Base-by-base conservation (phyloP, 192 early-diverging fungal genomes). In the Kickxella alabastrina region DNA sequence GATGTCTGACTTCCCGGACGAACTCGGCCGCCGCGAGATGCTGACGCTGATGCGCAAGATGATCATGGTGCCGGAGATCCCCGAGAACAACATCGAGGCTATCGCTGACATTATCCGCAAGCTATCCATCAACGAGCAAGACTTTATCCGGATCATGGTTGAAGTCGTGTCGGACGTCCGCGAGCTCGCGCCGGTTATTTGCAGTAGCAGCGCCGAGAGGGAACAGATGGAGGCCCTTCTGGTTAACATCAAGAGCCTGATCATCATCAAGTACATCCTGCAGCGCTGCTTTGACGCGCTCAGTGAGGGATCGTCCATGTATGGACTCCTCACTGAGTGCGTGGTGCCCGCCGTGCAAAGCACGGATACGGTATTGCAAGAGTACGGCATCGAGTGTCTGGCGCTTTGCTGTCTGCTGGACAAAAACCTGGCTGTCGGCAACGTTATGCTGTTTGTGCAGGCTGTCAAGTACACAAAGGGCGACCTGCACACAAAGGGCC, bases 111-210 rank as follows among this genome's bases (percentile, higher is more conserved):
- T 89, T 8, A 82, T 93, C 62, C 82, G 80, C 28, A 85, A 80
- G 48, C 82, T 91, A 15, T 82, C 88, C 4, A 60, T 86, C 43
- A 86, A 83, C 55, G 91, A 95, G 58, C 80, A 82, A 38, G 93
- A 95, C 54, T 92, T 92, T 72, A 90, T 87, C n/a, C 79, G 86
- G 53, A 82, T 80, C n/a, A 84, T 88, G 59, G 81, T 88, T 19
- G 89, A 91, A 61, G 83, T 87, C n/a, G 83, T 91, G 9, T 84
- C 80, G 4, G 89, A 91, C 57, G 86, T 91, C 26, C 83, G 87
- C 44, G 79, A 87, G 49, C 46, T 59, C 17, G 60, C 53, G 1
- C 61, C 63, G 1, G 57, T 57, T 1, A 65, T 59, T 8, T 55
- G 56, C 28, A 74, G 64, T 8, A 17, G 34, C 12, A 66, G 62